Base-by-base conservation (phyloP, 2,329 filamentous ascomycete species). In the Orbilia quercus region DNA sequence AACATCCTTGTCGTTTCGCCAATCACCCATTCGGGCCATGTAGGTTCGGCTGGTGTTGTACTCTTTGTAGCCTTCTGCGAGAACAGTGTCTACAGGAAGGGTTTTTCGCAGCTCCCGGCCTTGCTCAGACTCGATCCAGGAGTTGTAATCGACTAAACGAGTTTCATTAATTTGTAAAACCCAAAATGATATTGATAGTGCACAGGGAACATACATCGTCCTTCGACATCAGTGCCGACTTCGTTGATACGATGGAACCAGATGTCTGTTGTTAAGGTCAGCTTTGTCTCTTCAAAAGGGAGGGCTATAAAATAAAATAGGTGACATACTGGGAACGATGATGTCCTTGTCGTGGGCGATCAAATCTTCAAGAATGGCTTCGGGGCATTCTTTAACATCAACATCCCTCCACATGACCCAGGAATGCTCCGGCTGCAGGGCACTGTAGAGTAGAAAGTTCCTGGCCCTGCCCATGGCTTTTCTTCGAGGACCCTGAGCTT, bases 351-450 rank as follows among this genome's bases (percentile, higher is more conserved):
- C 91, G 79, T 98, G 95, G 18, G 91, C 91, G 78, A 96, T 90
- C 77, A 99, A 96, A 79, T 99, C 95, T 82, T 99, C 93, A 34
- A 99, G 84, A 74, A 99, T 96, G 79, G 87, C 89, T 75, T 86
- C 85, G 1, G 94, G 92, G 80, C 90, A 96, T 79, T 99, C 93
- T 50, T 91, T 88, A 77, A 99, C 97, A 81, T 99, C 95, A 54
- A 96, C 93, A 80, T 99, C 95, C 72, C 95, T 88, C 95, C 95
- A 99, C 81, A 97, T 98, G 7, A 98, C 93, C 95, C 95, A 99
- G 7, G 92, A 94, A 80, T 99, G 95, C 74, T 98, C 92, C 0
- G 92, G 88, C 83, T 96, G 96, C 78, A 99, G 80, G 1, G 95
- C 90, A 0, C 91, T 85, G 31, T 88, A 87, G 1, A 99, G 86